Conservation (phyloP, 1,284 basidiomycete species). For the Acaromyces ingoldii region DNA sequence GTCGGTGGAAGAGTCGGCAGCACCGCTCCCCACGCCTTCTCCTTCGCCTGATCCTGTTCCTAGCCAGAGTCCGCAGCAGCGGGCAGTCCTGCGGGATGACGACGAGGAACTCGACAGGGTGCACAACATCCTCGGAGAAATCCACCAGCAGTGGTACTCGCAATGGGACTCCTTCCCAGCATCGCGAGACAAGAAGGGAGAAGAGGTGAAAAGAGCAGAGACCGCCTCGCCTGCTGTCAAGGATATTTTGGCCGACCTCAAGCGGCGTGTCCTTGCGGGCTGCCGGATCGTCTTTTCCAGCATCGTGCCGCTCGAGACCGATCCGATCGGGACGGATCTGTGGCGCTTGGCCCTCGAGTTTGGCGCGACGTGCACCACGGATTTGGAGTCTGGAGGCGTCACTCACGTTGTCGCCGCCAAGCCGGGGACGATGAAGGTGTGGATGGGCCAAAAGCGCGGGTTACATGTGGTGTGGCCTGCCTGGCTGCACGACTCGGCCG, state of each 20-base stretch:
- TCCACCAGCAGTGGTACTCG: slow-evolving; percentile 70
- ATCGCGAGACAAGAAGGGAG: background rate
- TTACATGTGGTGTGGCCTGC: slow-evolving; percentile 77
- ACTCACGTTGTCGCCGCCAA: slow-evolving; percentile 90
- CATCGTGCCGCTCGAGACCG: slow-evolving; percentile 78
- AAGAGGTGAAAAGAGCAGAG: background rate
- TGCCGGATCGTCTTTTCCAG: slow-evolving; percentile 84
- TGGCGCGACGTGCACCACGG: slow-evolving; percentile 72
- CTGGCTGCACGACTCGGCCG: slow-evolving; percentile 83
- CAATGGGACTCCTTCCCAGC: slow-evolving; percentile 16
- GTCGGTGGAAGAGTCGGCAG: background rate
- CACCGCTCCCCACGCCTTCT: background rate
- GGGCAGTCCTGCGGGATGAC: slow-evolving; percentile 77
- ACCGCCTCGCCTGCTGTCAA: slow-evolving; percentile 4
- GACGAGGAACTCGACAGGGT: slow-evolving; percentile 79
- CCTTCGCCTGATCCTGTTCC: too few species aligned
- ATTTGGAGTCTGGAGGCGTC: slow-evolving; percentile 62
- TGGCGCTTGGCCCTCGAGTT: slow-evolving; percentile 84
- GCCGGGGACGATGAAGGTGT: slow-evolving; percentile 83
- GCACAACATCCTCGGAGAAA: slow-evolving; percentile 68
- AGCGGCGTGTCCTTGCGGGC: slow-evolving; percentile 68
- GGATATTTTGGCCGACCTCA: slow-evolving; percentile 77
- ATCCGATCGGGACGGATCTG: slow-evolving; percentile 67
- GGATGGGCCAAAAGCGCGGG: slow-evolving; percentile 61
- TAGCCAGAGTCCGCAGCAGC: too few species aligned